phyloP scores from a whole-genome alignment of 2,329 filamentous ascomycete genomes.

The Nectriaceae sp. region DNA sequence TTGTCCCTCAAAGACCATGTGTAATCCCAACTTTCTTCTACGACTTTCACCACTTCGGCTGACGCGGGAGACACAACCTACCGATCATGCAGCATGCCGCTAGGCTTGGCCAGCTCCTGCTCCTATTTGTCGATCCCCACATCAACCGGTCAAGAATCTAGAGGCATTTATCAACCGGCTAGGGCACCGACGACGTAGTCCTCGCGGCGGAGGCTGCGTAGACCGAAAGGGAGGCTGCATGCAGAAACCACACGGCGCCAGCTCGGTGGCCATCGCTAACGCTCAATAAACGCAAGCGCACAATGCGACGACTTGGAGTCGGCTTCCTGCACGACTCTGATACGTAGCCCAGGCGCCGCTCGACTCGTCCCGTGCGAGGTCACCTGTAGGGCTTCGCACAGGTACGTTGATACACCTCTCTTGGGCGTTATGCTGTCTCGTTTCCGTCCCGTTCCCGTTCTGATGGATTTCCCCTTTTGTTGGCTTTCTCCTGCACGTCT shows the following conservation, averaged over 20 bases:
- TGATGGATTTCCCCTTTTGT: background rate
- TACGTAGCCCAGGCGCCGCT: too few species aligned
- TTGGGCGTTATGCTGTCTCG: background rate
- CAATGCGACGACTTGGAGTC: background rate
- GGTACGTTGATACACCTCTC: background rate
- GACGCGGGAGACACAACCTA: slow-evolving; percentile 2
- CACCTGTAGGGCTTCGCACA: background rate
- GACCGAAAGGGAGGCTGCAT: slow-evolving; percentile 23
- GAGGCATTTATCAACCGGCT: slow-evolving; percentile 11
- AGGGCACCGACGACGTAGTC: slow-evolving; percentile 22
- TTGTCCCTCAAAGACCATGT: too few species aligned
- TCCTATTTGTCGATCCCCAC: slow-evolving; percentile 17
- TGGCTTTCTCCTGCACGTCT: background rate
- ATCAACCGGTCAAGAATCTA: slow-evolving; percentile 23
- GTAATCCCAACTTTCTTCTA: too few species aligned
- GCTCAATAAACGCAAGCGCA: too few species aligned
- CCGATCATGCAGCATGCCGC: slow-evolving; percentile 23
- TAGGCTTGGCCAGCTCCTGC: slow-evolving; percentile 14
- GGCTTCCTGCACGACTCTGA: background rate
- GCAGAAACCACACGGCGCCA: background rate
- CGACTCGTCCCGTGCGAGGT: background rate
- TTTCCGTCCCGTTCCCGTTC: background rate
- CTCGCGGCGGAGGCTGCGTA: slow-evolving; percentile 17
- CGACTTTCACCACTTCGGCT: too few species aligned
- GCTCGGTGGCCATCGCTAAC: background rate